Percentiles rank a stretch among this genome's conserved stretches.
Evolutionary conservation across 2,329 filamentous ascomycete genomes (phyloP).

Genomic region (Alternaria arbusti): DNA sequence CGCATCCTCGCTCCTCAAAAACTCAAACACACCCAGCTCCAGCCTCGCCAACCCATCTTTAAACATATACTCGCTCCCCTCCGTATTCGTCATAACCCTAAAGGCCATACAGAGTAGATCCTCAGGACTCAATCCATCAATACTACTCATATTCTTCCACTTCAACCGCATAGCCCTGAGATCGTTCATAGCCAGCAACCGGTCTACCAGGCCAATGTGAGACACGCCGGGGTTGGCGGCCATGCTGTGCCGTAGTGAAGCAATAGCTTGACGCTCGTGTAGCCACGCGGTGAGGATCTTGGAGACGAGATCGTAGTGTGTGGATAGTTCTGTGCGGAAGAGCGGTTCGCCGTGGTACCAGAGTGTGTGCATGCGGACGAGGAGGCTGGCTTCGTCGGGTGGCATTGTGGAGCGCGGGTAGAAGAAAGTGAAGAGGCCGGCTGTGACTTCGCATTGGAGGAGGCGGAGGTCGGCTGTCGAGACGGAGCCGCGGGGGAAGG

Average conservation of each 20-base stretch:
- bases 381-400: slow-evolving; percentile 32
- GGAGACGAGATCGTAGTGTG: slow-evolving; percentile 34
- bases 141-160: slow-evolving; percentile 46
- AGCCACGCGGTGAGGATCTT: slow-evolving; percentile 42
- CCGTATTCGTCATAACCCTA: slow-evolving; percentile 40
- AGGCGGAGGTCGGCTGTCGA: slow-evolving; percentile 28
- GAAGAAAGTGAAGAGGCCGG: slow-evolving; percentile 39
- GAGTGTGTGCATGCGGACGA: slow-evolving; percentile 35
- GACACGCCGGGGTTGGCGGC: slow-evolving; percentile 30
- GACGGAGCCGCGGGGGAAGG: slow-evolving; percentile 7
- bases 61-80: slow-evolving; percentile 43
- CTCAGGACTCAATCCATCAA: slow-evolving; percentile 40
- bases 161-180: slow-evolving; percentile 42
- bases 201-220: slow-evolving; percentile 37
- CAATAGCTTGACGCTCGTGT: slow-evolving; percentile 39
- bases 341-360: slow-evolving; percentile 36
- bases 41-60: slow-evolving; percentile 40
- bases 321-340: slow-evolving; percentile 35
- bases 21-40: slow-evolving; percentile 40
- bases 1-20: slow-evolving; percentile 38
- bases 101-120: slow-evolving; percentile 44
- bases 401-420: slow-evolving; percentile 31
- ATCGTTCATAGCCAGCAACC: slow-evolving; percentile 44
- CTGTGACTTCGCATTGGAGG: slow-evolving; percentile 42
- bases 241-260: slow-evolving; percentile 31